These are phyloP conservation scores for Gaultheria prostrata DNA, from an alignment of 148 eudicot species.

Conservation along the genomic window DNA sequence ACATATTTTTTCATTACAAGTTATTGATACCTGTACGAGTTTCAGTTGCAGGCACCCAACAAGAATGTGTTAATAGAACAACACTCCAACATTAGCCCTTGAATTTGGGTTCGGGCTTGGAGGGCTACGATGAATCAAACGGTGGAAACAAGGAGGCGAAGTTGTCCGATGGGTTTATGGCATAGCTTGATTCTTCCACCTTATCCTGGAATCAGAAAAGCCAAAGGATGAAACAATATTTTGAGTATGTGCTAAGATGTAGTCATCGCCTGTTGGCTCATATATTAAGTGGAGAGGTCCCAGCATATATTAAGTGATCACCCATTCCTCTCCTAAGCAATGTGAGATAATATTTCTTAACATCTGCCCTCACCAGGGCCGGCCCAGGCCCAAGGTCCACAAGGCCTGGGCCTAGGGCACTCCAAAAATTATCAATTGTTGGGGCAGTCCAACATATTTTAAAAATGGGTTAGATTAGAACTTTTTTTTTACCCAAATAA, in stretches of 20 bases:
- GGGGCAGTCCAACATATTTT: too few species aligned
- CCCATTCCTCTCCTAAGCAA: too few species aligned
- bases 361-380: too few species aligned
- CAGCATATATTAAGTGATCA: too few species aligned
- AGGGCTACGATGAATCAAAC: background rate
- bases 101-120: constrained; percentile 3
- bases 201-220: background rate
- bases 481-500: too few species aligned
- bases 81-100: background rate
- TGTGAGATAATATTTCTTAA: too few species aligned
- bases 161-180: constrained; percentile 2
- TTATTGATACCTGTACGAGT: background rate
- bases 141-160: background rate
- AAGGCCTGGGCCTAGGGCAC: too few species aligned
- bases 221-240: background rate
- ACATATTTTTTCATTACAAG: background rate
- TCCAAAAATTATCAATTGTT: too few species aligned
- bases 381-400: too few species aligned
- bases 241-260: background rate
- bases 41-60: background rate
- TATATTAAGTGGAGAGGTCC: too few species aligned
- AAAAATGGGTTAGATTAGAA: too few species aligned
- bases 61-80: background rate
- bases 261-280: background rate
- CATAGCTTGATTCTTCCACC: background rate